Evolutionary conservation across 1,284 basidiomycete genomes (phyloP), one percentile per base, ranked within the genome.

Genomic region (Anthracocystis panici-leucophaei): DNA sequence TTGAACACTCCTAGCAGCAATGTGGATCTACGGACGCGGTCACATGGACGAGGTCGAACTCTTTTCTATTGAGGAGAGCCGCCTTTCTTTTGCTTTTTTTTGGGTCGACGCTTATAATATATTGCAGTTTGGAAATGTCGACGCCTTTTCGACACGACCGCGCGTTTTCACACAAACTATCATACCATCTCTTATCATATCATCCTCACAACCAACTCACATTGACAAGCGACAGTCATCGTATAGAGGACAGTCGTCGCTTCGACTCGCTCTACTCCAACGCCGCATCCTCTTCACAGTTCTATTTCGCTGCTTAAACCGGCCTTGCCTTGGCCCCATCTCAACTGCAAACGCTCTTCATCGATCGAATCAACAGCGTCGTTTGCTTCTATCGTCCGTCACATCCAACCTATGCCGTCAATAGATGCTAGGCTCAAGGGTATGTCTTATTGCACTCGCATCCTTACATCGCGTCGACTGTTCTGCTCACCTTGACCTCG

Each of bases 361-460:
- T 38, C 33, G 23, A 25, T 12, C 10, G 38, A n/a, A 16, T 35
- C 27, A 18, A 23, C 27, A n/a, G 41, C 33, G 29, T 20, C 14
- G 12, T 16, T 33, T 21, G 18, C 52, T 25, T 33, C 48, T 25
- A 10, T 5, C 20, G 50, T 18, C 14, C 23, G n/a, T 50, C 52
- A 18, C 29, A 27, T n/a, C 14, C 7, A 44, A 42, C 52, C 33
- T 48, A 73, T 73, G 70, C 65, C 65, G 38, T 67, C 70, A 20
- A 68, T 63, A 68, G 70, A 71, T 21, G 56, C 68, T 9, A 65
- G 63, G 56, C 51, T 71, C 18, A 62, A 73, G 48, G 33, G 69
- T 72, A 72, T 29, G 69, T 72, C 23, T 31, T 16, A 0, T 10
- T 31, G 3, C 20, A 9, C 1, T 10, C 0, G 11, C n/a, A 35